Base-by-base conservation (phyloP, 495 filamentous ascomycete genomes). In the Polyplosphaeria fusca region DNA sequence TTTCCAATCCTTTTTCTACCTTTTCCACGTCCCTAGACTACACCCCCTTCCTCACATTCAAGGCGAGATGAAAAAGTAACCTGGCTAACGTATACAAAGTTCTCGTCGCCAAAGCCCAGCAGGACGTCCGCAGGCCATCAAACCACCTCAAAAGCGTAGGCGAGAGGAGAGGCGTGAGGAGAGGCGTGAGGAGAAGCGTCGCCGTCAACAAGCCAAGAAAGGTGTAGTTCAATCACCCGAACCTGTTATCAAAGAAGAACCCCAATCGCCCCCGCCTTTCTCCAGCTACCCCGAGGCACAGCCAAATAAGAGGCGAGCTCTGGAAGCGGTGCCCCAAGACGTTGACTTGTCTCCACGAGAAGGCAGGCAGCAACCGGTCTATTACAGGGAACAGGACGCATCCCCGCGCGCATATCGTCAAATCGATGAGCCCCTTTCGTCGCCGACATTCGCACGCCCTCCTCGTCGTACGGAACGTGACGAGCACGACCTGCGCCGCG, bases 171-270 rank as follows among this genome's bases (percentile, higher is more conserved):
- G 46, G 20, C 46, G 44, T 35, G 67, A 76, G 35, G 74, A 52
- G 30, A 38, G 22, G 32, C 38, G 41, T 12, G 23, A 42, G 30
- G 67, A 77, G 38, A 73, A 75, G 52, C 82, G 80, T 64, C 72
- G 78, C 65, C 77, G 77, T 47, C 73, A 75, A 41, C 55, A 74
- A 20, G 66, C 44, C 5, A 58, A 61, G 9, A 67, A 63, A 22
- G 60, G 61, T 22, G 52, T 67, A 12, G 68, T 73, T 38, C 59
- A 39, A 7, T 62, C 59, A 14, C 66, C 73, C 20, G 77, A 76
- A 40, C 78, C 86, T 5, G 81, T 81, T 64, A 90, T 96, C 66
- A 96, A 96, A 66, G 80, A 86, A 57, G 91, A 96, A 68, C 91
- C 91, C 5, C 77, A 86, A 12, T 95, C 91, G 1, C 88, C 88